Conservation (phyloP, 805 yeast genomes). For the Starmerella sp. region DNA sequence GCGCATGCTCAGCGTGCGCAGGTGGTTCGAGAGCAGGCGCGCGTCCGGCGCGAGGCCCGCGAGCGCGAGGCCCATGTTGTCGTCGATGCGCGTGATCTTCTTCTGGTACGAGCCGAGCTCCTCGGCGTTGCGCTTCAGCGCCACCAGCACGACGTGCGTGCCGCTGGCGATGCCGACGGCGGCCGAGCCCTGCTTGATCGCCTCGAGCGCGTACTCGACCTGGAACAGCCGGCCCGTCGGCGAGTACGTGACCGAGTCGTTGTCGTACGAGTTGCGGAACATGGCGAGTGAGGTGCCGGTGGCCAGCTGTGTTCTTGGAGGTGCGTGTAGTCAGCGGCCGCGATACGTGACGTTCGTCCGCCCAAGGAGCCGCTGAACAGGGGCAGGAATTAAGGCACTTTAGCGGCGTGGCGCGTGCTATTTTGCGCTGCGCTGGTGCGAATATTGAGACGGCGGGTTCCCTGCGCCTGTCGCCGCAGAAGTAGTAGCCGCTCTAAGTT, state of each 20-base stretch:
- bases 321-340: neutral
- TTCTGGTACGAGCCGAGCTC: conserved; percentile 95
- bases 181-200: conserved; percentile 96
- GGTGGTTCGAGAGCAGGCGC: conserved; percentile 75
- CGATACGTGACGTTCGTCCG: no score
- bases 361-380: no score
- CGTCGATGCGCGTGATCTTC: conserved; percentile 83
- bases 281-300: neutral
- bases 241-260: conserved; percentile 95
- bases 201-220: conserved; percentile 80
- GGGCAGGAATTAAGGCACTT: no score
- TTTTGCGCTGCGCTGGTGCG: no score
- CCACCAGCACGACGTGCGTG: conserved; percentile 82
- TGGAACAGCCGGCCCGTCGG: conserved; percentile 90
- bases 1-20: conserved; percentile 85
- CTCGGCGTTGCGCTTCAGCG: conserved; percentile 91
- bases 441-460: no score
- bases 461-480: no score
- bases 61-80: conserved; percentile 85
- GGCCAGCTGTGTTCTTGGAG: no score
- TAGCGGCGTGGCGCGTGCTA: no score
- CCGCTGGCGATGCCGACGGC: conserved; percentile 87
- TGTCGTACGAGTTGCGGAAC: conserved; percentile 98
- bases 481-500: no score
- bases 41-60: conserved; percentile 99